Percentiles rank a stretch among this genome's conserved stretches.
Evolutionary conservation across 805 yeast species (phyloP).

Genomic region (Lipomyces sp.): DNA sequence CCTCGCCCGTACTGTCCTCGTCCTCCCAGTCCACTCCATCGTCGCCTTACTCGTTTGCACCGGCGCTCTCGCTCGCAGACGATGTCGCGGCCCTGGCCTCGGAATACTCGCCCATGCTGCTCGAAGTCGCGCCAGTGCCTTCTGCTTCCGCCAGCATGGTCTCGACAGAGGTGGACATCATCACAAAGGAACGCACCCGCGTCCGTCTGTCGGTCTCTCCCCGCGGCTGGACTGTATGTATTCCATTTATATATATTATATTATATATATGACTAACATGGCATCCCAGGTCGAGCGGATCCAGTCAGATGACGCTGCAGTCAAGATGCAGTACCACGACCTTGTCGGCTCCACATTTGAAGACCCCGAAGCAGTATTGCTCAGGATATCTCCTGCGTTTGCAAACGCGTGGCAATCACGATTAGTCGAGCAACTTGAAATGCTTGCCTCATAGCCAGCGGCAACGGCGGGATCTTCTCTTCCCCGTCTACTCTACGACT

Average conservation of each 20-base stretch:
- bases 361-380: constrained; percentile 22
- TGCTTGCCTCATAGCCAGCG: background rate
- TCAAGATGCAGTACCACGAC: background rate
- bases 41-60: background rate
- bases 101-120: constrained; percentile 25
- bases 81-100: constrained; percentile 12
- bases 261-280: background rate
- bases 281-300: constrained; percentile 17
- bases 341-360: constrained; percentile 27
- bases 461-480: background rate
- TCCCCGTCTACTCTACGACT: no score
- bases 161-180: constrained; percentile 19
- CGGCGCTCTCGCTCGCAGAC: constrained; percentile 10
- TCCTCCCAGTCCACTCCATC: background rate
- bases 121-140: constrained; percentile 8
- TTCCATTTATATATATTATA: background rate
- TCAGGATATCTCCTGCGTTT: constrained; percentile 27
- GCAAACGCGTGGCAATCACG: constrained; percentile 27
- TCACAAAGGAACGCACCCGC: constrained; percentile 22
- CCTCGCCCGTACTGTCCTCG: background rate
- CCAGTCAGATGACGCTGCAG: background rate
- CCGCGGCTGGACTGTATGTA: constrained; percentile 32
- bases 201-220: constrained; percentile 23
- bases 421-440: constrained; percentile 18
- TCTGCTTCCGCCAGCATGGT: constrained; percentile 3